phyloP scores from a whole-genome alignment of 305 asterid species.

The Rubia balearica region DNA sequence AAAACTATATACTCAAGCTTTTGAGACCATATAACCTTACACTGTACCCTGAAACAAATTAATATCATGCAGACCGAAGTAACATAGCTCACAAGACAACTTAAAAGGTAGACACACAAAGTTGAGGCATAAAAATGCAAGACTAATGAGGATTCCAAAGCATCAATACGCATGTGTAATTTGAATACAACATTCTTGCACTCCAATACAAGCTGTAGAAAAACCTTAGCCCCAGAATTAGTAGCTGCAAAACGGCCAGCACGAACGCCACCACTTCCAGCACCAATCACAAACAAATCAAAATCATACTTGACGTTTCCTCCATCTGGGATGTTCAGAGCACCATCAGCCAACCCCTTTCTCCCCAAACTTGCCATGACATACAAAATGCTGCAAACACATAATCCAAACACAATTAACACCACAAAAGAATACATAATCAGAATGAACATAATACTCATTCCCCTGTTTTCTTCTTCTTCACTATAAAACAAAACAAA shows the following conservation, averaged over 20 bases:
- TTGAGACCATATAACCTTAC: neutral
- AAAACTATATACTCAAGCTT: neutral
- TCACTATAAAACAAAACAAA: conserved; percentile 9
- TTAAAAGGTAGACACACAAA: neutral
- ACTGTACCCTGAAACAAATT: neutral
- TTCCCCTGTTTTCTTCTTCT: conserved; percentile 8
- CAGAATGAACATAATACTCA: conserved; percentile 5
- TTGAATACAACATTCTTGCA: neutral
- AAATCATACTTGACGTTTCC: conserved; percentile 56
- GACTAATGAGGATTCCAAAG: neutral
- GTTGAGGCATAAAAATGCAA: neutral
- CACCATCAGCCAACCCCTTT: conserved; percentile 87
- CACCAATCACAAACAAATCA: conserved; percentile 93
- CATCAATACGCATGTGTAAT: neutral
- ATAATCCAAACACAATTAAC: conserved; percentile 24
- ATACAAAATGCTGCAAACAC: conserved; percentile 26
- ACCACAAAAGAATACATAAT: conserved; percentile 13
- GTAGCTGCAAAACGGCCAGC: conserved; percentile 91
- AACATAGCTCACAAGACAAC: neutral
- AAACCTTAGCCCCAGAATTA: conserved; percentile 87
- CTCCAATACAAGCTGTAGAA: neutral
- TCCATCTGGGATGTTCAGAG: conserved; percentile 36
- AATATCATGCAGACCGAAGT: neutral
- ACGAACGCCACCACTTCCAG: conserved; percentile 99
- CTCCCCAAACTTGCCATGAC: conserved; percentile 58